Conservation (phyloP, 148 eudicot species). For the Amaranthus hypochondriacus region DNA sequence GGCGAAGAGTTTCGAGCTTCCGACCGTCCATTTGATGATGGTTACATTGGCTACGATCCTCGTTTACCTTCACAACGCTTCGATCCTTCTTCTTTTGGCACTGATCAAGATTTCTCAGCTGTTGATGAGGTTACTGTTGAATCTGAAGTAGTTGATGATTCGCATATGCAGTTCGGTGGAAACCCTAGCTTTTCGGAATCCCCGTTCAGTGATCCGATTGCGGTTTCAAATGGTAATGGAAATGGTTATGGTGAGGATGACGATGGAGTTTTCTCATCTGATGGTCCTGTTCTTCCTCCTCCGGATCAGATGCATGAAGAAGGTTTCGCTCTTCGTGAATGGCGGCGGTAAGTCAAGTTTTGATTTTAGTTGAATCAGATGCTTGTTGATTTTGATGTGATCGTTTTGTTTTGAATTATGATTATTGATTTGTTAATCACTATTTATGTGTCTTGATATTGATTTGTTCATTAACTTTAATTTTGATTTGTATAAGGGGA, state of each 20-base stretch:
- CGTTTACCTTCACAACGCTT: slow-evolving; percentile 22
- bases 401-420: background rate
- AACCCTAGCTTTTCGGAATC: slow-evolving; percentile 34
- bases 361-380: background rate
- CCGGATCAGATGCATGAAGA: slow-evolving; percentile 78
- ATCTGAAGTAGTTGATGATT: slow-evolving; percentile 20
- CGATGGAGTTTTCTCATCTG: slow-evolving; percentile 65
- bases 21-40: slow-evolving; percentile 40
- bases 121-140: slow-evolving; percentile 57
- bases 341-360: slow-evolving; percentile 64
- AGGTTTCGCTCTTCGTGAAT: slow-evolving; percentile 83
- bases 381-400: background rate
- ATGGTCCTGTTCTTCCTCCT: slow-evolving; percentile 86
- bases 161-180: slow-evolving; percentile 47
- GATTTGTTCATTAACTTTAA: background rate
- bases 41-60: slow-evolving; percentile 32
- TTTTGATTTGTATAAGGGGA: background rate
- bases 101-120: slow-evolving; percentile 15
- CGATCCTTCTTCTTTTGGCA: slow-evolving; percentile 17
- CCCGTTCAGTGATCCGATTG: slow-evolving; percentile 41
- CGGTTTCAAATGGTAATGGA: slow-evolving; percentile 58
- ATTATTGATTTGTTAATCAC: background rate
- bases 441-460: background rate
- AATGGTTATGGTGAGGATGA: slow-evolving; percentile 49
- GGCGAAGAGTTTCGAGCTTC: slow-evolving; percentile 37